Conservation (phyloP, 192 early-diverging fungal genomes). For the Backusella liffmaniae region DNA sequence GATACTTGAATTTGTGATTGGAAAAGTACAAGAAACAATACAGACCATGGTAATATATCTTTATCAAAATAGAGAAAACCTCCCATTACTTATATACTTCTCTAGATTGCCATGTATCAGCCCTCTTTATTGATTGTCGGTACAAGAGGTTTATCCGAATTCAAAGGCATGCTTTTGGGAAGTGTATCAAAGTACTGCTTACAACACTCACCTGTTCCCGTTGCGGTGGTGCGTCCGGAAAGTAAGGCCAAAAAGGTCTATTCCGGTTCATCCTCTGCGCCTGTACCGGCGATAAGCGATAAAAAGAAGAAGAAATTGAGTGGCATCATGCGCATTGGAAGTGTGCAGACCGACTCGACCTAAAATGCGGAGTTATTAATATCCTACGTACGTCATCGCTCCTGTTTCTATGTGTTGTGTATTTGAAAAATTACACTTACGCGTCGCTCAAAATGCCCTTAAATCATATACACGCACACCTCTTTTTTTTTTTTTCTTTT, state of each 20-base stretch:
- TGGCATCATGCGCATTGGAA: background rate
- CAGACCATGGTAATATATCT: conserved; percentile 41
- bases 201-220: conserved; percentile 62
- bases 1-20: conserved; percentile 46
- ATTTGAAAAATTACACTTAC: background rate
- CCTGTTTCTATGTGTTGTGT: background rate
- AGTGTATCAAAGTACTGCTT: conserved; percentile 63
- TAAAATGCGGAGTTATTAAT: background rate
- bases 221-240: conserved; percentile 58
- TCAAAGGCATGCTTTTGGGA: conserved; percentile 66
- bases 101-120: conserved; percentile 52
- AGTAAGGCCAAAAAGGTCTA: background rate
- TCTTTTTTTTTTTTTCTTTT: background rate
- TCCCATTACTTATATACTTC: too few relatives aligned
- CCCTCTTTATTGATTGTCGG: conserved; percentile 67
- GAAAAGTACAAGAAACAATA: conserved; percentile 48
- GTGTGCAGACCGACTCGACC: background rate
- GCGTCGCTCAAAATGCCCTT: background rate
- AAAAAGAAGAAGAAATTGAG: background rate
- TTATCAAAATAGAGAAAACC: too few relatives aligned
- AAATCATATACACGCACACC: background rate
- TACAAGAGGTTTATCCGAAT: conserved; percentile 57
- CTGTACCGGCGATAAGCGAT: background rate
- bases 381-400: background rate
- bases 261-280: background rate